Conservation (phyloP, 495 filamentous ascomycete genomes). For the Lasiosphaeriaceae sp. region DNA sequence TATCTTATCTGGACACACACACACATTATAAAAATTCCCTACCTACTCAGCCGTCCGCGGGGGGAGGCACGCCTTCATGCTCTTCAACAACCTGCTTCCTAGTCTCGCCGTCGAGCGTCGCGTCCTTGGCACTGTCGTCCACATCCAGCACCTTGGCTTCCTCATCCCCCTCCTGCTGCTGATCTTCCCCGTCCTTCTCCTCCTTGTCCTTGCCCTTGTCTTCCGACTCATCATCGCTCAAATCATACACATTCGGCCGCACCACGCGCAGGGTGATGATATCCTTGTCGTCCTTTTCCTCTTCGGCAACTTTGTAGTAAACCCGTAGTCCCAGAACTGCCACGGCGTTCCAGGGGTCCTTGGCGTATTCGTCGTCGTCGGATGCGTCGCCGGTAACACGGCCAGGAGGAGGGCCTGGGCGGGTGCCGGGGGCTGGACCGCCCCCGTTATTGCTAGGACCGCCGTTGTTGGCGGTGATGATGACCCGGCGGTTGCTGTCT, state of each 20-base stretch:
- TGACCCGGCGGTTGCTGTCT: background rate
- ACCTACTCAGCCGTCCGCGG: no score
- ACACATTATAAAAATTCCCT: no score
- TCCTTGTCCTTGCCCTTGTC: slow-evolving; percentile 11
- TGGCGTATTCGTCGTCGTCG: slow-evolving; percentile 35
- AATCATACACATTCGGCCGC: slow-evolving; percentile 31
- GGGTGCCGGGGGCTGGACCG: background rate
- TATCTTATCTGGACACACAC: no score
- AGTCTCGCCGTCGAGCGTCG: slow-evolving; percentile 33
- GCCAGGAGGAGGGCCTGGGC: background rate
- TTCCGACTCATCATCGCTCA: slow-evolving; percentile 20
- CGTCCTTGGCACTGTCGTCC: slow-evolving; percentile 48
- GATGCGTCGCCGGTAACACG: background rate
- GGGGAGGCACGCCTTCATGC: no score
- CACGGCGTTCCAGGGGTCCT: slow-evolving; percentile 81
- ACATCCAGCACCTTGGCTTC: slow-evolving; percentile 41
- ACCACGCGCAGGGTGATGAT: slow-evolving; percentile 38
- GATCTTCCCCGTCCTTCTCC: background rate
- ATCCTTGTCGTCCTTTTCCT: slow-evolving; percentile 46
- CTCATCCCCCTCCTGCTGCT: slow-evolving; percentile 10
- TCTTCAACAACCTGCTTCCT: slow-evolving; percentile 15
- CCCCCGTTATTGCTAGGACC: background rate
- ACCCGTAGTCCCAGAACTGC: slow-evolving; percentile 75
- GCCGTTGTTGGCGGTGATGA: background rate
- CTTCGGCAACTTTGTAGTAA: slow-evolving; percentile 58